These are phyloP conservation scores for Capsicum chinense DNA, from an alignment of 257 asterid species.

Conservation along the genomic window DNA sequence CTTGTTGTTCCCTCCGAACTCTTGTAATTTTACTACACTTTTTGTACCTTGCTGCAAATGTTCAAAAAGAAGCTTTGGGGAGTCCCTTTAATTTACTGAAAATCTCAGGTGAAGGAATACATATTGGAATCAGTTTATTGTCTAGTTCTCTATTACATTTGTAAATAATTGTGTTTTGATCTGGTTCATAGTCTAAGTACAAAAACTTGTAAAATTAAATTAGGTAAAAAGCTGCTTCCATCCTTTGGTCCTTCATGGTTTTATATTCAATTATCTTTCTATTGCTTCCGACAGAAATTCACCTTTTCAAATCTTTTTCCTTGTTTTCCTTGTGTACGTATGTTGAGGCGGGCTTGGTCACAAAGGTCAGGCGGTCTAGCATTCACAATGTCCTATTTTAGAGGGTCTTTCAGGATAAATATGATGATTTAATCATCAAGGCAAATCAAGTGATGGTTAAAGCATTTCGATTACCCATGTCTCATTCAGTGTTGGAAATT, in stretches of 20 bases:
- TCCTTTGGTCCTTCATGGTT: not conserved
- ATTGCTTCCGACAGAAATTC: not conserved
- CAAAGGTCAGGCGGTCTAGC: too few species aligned
- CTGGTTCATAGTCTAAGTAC: not conserved
- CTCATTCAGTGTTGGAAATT: not conserved
- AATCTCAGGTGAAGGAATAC: constrained; percentile 3
- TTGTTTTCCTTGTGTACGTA: not conserved
- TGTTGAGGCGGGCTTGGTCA: not conserved
- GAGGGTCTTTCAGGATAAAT: not conserved
- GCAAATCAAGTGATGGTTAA: not conserved
- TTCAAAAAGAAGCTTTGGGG: not conserved
- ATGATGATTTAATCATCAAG: not conserved
- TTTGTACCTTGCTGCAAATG: constrained; percentile 13
- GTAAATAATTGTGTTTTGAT: not conserved
- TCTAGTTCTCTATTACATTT: not conserved
- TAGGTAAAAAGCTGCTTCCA: not conserved
- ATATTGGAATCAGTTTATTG: not conserved
- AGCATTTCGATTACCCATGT: not conserved
- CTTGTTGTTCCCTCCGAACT: not conserved
- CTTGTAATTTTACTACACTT: not conserved
- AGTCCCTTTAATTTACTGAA: not conserved
- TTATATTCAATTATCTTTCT: not conserved
- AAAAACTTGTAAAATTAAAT: not conserved
- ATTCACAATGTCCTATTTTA: not conserved
- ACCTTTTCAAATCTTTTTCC: not conserved